Percentiles rank a stretch among this genome's conserved stretches.
Evolutionary conservation across 257 asterid species (phyloP).

Genomic region (Jasminum sambac): DNA sequence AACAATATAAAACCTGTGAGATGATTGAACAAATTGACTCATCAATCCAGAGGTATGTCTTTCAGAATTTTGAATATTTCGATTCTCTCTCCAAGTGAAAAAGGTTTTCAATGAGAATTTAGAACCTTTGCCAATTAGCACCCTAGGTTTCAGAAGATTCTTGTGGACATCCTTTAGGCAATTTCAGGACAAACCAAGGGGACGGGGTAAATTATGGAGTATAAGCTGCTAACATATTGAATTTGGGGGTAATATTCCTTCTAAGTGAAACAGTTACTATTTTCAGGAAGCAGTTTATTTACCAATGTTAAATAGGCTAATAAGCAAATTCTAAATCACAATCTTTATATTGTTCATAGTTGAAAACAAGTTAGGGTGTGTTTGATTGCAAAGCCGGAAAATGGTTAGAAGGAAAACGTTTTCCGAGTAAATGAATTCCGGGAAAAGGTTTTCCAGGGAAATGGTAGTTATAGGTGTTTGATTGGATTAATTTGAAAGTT

Average conservation of each 20-base stretch:
- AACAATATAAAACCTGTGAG: conserved; percentile 85
- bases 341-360: too few relatives aligned
- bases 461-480: too few relatives aligned
- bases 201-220: background rate
- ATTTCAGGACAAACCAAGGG: background rate
- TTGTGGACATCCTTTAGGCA: background rate
- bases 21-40: conserved; percentile 92
- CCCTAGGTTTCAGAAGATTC: background rate
- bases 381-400: too few relatives aligned
- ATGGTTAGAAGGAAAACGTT: too few relatives aligned
- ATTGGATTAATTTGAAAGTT: too few relatives aligned
- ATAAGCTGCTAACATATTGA: too few relatives aligned
- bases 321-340: too few relatives aligned
- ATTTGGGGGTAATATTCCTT: background rate
- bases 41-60: conserved; percentile 79
- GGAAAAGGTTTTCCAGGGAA: too few relatives aligned
- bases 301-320: background rate
- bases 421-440: too few relatives aligned
- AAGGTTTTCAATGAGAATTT: background rate
- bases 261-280: background rate
- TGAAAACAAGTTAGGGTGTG: too few relatives aligned
- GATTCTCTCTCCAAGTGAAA: background rate
- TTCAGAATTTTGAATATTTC: background rate
- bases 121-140: background rate
- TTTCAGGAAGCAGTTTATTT: background rate